Base-by-base conservation (phyloP, 2,329 filamentous ascomycete species). In the Penicillium vulpinum region DNA sequence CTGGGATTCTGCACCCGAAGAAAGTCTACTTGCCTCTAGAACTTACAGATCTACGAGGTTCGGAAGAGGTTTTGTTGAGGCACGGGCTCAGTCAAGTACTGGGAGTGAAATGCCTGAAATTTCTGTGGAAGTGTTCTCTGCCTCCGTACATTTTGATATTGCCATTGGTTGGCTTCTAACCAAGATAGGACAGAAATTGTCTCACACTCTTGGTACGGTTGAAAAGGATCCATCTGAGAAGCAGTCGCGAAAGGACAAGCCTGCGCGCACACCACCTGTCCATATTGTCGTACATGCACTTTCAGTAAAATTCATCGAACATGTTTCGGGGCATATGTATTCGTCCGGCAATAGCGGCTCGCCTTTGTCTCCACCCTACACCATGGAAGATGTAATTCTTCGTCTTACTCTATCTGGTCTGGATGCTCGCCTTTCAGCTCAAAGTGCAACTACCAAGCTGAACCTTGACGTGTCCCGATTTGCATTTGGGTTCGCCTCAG, bases 401-500 rank as follows among this genome's bases (percentile, higher is more conserved):
- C 72, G 71, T 47, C 54, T 67, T 8, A 62, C 56, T 7, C 54
- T 68, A 16, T 68, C 69, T 31, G 70, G 64, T 4, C 41, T 73
- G 33, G 64, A 62, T 33, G 61, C 67, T 29, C 60, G 67, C 16
- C 60, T 70, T 15, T 64, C 62, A n/a, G 41, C 58, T 3, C 53
- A 54, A 33, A 61, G 61, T 8, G 62, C 60, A 15, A 63, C 40
- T 10, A 68, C 63, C 16, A 72, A 67, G 26, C 50, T 74, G 6
- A 64, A 65, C 18, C 54, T 77, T 11, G 60, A 68, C 46, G 50
- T 76, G 9, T 72, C 75, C 3, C 80, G 77, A 48, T 78, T 84
- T 51, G 64, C 68, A 0, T 70, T 85, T 40, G 78, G 79, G 3
- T 80, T 80, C 58, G 72, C 78, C 6, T 77, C 78, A 18, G 75